These are phyloP conservation scores for Suillus tomentosus DNA, from an alignment of 768 basidiomycete genomes.

Conservation along the genomic window DNA sequence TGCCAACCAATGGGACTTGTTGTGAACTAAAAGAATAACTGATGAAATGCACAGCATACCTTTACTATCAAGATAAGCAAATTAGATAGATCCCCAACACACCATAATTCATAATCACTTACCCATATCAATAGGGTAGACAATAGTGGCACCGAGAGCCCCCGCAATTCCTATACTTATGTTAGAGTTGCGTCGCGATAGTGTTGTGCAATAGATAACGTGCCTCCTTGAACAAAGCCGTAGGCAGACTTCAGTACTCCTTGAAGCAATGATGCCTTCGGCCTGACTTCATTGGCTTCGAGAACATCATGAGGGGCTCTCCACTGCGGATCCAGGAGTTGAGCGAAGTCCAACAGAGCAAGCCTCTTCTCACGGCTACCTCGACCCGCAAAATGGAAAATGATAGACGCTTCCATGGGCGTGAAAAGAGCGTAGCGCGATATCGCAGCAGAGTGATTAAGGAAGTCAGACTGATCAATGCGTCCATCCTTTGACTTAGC, in stretches of 20 bases:
- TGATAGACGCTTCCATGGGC: constrained; percentile 97
- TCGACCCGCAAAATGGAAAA: constrained; percentile 96
- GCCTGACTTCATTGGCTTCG: constrained; percentile 34
- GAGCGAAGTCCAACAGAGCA: constrained; percentile 87
- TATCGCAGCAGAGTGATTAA: constrained; percentile 81
- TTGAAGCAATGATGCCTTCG: constrained; percentile 49
- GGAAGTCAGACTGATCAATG: constrained; percentile 94
- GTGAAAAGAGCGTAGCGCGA: constrained; percentile 96
- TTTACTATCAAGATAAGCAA: constrained; percentile 53
- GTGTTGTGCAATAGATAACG: constrained; percentile 17
- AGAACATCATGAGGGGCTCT: constrained; percentile 62
- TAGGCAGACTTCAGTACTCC: constrained; percentile 72
- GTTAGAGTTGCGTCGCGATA: constrained; percentile 16
- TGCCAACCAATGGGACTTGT: constrained; percentile 27
- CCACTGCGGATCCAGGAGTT: constrained; percentile 91
- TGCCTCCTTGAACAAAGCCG: constrained; percentile 86
- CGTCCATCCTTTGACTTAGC: constrained; percentile 91
- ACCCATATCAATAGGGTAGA: constrained; percentile 96
- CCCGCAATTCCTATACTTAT: constrained; percentile 76
- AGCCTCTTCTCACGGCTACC: constrained; percentile 72
- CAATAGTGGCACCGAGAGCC: constrained; percentile 93
- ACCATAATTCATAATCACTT: constrained; percentile 33
- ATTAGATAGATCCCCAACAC: constrained; percentile 10
- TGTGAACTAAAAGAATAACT: background rate
- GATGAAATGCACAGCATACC: constrained; percentile 44